A percentile compares a stretch with the other conserved stretches of the same genome.
Conservation (phyloP, 2,329 filamentous ascomycete species). For the Alternaria gansuensis region DNA sequence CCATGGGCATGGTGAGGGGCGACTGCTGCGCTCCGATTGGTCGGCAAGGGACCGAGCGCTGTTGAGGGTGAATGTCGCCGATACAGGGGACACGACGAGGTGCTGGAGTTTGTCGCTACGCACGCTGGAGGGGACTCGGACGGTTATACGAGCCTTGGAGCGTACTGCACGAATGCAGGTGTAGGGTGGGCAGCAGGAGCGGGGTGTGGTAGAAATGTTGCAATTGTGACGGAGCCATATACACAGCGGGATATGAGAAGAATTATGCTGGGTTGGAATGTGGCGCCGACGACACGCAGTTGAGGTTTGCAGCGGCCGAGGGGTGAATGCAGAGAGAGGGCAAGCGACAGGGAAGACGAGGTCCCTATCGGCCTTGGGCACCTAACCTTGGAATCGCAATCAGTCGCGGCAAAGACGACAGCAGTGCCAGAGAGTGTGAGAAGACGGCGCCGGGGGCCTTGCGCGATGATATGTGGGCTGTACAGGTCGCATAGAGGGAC, state of each 20-base stretch:
- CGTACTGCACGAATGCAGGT: slow-evolving; percentile 30
- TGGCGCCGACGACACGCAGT: slow-evolving; percentile 7
- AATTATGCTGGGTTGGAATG: slow-evolving; percentile 6
- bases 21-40: slow-evolving; percentile 24
- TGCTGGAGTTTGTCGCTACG: slow-evolving; percentile 35
- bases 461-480: slow-evolving; percentile 27
- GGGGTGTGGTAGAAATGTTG: slow-evolving; percentile 28
- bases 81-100: slow-evolving; percentile 18
- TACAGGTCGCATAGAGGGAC: slow-evolving; percentile 16
- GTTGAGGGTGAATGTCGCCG: slow-evolving; percentile 13
- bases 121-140: slow-evolving; percentile 49
- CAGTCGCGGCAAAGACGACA: slow-evolving; percentile 5
- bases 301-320: slow-evolving; percentile 5
- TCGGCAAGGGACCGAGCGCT: slow-evolving; percentile 6
- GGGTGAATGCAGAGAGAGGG: slow-evolving; percentile 2
- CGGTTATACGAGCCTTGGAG: slow-evolving; percentile 44
- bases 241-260: slow-evolving; percentile 28
- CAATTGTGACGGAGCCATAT: slow-evolving; percentile 47
- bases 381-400: slow-evolving; percentile 4
- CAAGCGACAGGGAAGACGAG: slow-evolving; percentile 16
- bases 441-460: slow-evolving; percentile 8
- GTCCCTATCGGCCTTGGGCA: slow-evolving; percentile 14
- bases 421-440: slow-evolving; percentile 8
- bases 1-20: slow-evolving; percentile 37
- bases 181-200: slow-evolving; percentile 33